Evolutionary conservation across 2,329 filamentous ascomycete species (phyloP), one percentile per base, ranked within the genome.

Genomic region (Aspergillus hiratsukae): DNA sequence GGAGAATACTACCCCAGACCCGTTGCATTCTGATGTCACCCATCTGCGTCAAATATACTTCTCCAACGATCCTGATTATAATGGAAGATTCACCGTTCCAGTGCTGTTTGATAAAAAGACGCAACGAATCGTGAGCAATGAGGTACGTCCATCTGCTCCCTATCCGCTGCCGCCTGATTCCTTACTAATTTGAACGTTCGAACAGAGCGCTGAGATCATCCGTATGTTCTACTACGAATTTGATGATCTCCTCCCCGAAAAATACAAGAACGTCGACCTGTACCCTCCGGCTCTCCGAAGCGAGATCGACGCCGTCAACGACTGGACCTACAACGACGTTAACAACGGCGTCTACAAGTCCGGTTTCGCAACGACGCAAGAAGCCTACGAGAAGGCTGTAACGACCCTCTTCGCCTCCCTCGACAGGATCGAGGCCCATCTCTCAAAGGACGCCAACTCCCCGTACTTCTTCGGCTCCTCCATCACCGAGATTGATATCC

Each of bases 221-320:
- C 87, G 92, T 69, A 96, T 96, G 89, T 79, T 97, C 59, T 89
- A 89, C 70, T 82, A 81, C 45, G 89, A 85, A 72, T 97, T 97
- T 70, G 87, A 97, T 72, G 81, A 83, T 61, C 69, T 90, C 37
- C 71, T 92, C 25, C 81, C 82, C 0, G 78, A 81, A 2, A 72
- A 86, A 68, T 82, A 84, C 70, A 81, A 81, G 57, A 73, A 75
- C 2, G 70, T 92, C 4, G 83, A 87, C 48, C 80, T 92, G 43
- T 89, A 89, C 71, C 91, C 91, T 0, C 70, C 81, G 46, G 67
- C 79, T 0, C 77, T 95, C n/a, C 81, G 80, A 46, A 65, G 65
- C 43, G 72, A 87, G 51, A 96, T 97, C 65, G 91, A 97, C 59
- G 83, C 84, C 58, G 80, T 87, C 48, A 89, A 95, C 71, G 81